These are phyloP conservation scores for Colletotrichum musicola DNA, from an alignment of 2,329 filamentous ascomycete species.

Conservation along the genomic window DNA sequence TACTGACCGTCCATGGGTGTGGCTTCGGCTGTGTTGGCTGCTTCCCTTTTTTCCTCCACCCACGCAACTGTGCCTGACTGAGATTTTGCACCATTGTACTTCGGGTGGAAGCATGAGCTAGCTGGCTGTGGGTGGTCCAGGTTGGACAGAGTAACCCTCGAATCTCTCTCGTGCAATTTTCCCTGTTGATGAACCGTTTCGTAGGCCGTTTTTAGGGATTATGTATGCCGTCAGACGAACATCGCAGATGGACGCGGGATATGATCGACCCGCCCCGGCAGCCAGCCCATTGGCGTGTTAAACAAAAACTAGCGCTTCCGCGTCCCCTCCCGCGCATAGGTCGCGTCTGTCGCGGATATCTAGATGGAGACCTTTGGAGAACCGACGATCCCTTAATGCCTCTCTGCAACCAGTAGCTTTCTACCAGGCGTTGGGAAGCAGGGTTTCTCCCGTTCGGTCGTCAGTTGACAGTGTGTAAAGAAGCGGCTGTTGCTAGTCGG, in stretches of 20 bases:
- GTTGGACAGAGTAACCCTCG: background rate
- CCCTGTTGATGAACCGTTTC: background rate
- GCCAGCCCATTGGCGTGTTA: background rate
- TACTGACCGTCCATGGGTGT: background rate
- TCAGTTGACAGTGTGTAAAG: background rate
- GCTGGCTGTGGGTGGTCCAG: background rate
- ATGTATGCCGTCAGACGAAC: background rate
- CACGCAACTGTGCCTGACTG: background rate
- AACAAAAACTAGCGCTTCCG: conserved; percentile 3
- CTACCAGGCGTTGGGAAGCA: background rate
- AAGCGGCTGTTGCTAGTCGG: background rate
- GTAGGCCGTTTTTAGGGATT: background rate
- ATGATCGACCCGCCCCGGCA: background rate
- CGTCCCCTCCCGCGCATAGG: background rate
- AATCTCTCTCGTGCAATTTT: background rate
- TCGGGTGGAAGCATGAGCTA: background rate
- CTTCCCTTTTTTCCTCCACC: conserved; percentile 1
- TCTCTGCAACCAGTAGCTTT: background rate
- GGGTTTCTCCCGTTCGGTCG: conserved; percentile 6
- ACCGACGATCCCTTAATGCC: conserved; percentile 10
- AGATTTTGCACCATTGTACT: background rate
- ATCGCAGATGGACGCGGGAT: conserved; percentile 3
- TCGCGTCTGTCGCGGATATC: conserved; percentile 17
- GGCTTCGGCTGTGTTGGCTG: conserved; percentile 5
- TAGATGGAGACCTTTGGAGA: conserved; percentile 13